A percentile compares a stretch with the other conserved stretches of the same genome.
These are phyloP conservation scores for Pseudogymnoascus sp. DNA, from an alignment of 2,329 filamentous ascomycete species.

Conservation along the genomic window DNA sequence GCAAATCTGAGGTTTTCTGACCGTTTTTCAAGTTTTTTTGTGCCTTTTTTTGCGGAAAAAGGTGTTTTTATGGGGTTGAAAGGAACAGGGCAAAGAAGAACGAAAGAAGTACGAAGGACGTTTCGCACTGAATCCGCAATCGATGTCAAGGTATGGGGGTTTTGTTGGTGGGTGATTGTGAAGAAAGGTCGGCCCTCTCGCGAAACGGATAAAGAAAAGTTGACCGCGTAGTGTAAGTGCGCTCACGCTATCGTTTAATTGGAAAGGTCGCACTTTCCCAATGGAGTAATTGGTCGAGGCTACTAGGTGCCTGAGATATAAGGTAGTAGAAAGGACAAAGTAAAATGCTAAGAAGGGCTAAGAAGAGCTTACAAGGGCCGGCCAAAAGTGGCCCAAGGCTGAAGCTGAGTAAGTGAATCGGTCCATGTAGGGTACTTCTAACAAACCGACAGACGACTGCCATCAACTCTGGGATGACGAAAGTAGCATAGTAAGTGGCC, in stretches of 20 bases:
- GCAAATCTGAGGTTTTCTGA: slow-evolving; percentile 24
- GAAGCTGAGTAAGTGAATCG: slow-evolving; percentile 7
- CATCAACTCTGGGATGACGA: not conserved
- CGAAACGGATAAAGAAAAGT: slow-evolving; percentile 11
- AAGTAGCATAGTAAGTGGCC: slow-evolving; percentile 1
- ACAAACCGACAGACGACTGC: not conserved
- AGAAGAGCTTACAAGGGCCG: not conserved
- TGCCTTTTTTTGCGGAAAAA: slow-evolving; percentile 23
- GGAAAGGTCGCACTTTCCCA: slow-evolving; percentile 8
- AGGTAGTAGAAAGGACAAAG: not conserved
- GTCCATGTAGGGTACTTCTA: not conserved
- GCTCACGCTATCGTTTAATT: slow-evolving; percentile 6
- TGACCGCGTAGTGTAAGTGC: slow-evolving; percentile 9
- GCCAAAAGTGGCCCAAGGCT: not conserved
- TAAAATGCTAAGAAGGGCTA: not conserved
- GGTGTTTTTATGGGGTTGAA: slow-evolving; percentile 23
- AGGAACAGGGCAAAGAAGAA: slow-evolving; percentile 29
- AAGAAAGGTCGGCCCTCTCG: slow-evolving; percentile 9
- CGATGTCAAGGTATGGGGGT: slow-evolving; percentile 14
- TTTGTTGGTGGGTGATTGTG: slow-evolving; percentile 12
- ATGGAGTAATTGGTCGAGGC: slow-evolving; percentile 3
- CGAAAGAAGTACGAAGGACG: slow-evolving; percentile 28
- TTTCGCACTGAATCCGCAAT: slow-evolving; percentile 28
- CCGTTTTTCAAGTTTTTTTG: slow-evolving; percentile 34
- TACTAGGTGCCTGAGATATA: not conserved